phyloP scores from a whole-genome alignment of 2,329 filamentous ascomycete genomes.

The Onygena corvina region DNA sequence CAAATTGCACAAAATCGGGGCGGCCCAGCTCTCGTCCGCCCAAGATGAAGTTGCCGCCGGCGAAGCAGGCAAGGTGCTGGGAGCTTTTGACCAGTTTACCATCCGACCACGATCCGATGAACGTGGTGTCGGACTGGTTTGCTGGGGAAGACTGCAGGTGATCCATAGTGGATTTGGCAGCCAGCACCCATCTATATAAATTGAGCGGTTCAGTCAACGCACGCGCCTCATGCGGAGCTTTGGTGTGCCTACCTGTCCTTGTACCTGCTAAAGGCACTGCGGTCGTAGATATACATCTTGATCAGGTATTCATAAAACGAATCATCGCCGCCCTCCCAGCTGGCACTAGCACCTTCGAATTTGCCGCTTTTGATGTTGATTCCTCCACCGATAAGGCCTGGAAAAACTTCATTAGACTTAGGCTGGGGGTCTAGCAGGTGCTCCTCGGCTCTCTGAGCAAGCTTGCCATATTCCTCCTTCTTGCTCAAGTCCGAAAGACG shows the following conservation, averaged over 20 bases:
- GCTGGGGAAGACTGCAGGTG: constrained; percentile 58
- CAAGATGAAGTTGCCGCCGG: constrained; percentile 74
- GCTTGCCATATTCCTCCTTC: constrained; percentile 50
- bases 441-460: constrained; percentile 55
- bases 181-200: constrained; percentile 51
- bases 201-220: not conserved
- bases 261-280: constrained; percentile 50
- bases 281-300: constrained; percentile 80
- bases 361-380: constrained; percentile 53
- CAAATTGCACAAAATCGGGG: constrained; percentile 59
- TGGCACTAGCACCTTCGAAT: constrained; percentile 56
- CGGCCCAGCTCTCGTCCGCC: constrained; percentile 58
- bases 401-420: constrained; percentile 55
- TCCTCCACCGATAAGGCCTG: constrained; percentile 59
- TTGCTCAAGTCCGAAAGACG: constrained; percentile 64
- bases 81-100: constrained; percentile 28
- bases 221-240: not conserved
- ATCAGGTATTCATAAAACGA: constrained; percentile 84
- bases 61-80: constrained; percentile 60
- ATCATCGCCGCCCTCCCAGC: constrained; percentile 67
- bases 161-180: constrained; percentile 62
- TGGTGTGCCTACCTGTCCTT: constrained; percentile 37
- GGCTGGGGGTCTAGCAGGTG: constrained; percentile 59
- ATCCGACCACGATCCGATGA: constrained; percentile 34
- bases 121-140: constrained; percentile 58